phyloP scores from a whole-genome alignment of 805 yeast genomes.

The Metschnikowia rubicola region DNA sequence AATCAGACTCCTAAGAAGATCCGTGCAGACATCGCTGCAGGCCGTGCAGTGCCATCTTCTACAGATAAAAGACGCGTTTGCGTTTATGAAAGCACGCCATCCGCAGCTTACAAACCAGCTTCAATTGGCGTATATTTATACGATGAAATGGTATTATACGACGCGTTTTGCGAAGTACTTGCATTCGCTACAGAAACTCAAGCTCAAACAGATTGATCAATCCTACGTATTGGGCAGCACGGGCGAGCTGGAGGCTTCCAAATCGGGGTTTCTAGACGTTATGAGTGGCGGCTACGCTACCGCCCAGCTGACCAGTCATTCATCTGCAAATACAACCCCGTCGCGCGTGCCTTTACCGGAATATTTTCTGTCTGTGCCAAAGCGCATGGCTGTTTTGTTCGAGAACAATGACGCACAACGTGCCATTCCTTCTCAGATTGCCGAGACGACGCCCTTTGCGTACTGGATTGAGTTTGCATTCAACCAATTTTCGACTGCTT shows the following conservation, averaged over 20 bases:
- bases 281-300: conserved; percentile 5
- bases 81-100: conserved; percentile 53
- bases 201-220: conserved; percentile 52
- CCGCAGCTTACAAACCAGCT: conserved; percentile 67
- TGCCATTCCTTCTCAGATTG: conserved; percentile 74
- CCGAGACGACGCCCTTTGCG: conserved; percentile 65
- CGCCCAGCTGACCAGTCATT: background rate
- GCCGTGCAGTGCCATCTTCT: conserved; percentile 65
- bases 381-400: conserved; percentile 53
- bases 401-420: conserved; percentile 31
- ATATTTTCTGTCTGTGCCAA: conserved; percentile 50
- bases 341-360: conserved; percentile 40
- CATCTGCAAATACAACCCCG: background rate
- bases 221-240: conserved; percentile 52
- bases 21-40: conserved; percentile 64
- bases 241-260: conserved; percentile 18
- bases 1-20: conserved; percentile 62
- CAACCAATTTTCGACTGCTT: conserved; percentile 66
- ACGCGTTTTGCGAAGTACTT: conserved; percentile 74
- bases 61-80: conserved; percentile 56
- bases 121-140: conserved; percentile 74
- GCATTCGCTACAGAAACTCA: conserved; percentile 65
- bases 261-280: conserved; percentile 14
- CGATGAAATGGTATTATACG: conserved; percentile 92
- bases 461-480: conserved; percentile 74